A percentile compares a stretch with the other conserved stretches of the same genome.
These are phyloP conservation scores for Waitea zeae DNA, from an alignment of 1,284 basidiomycete genomes.

Conservation along the genomic window DNA sequence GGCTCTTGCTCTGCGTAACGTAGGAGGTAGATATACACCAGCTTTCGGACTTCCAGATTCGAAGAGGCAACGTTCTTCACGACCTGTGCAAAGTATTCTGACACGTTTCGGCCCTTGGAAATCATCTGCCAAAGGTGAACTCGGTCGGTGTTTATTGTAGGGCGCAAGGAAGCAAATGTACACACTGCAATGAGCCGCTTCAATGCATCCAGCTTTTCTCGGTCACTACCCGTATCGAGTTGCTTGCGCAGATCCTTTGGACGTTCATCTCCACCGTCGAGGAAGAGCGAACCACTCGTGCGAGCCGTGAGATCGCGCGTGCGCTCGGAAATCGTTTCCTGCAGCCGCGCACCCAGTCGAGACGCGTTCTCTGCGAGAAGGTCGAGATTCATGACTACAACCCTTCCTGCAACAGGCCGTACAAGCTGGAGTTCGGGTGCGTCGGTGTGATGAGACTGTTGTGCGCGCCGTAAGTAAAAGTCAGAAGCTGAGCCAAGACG, in stretches of 20 bases:
- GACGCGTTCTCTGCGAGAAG: slow-evolving; percentile 66
- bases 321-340: slow-evolving; percentile 63
- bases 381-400: slow-evolving; percentile 47
- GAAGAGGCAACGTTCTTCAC: slow-evolving; percentile 87
- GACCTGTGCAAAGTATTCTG: slow-evolving; percentile 85
- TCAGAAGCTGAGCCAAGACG: too few relatives aligned
- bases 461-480: too few relatives aligned
- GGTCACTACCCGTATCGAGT: slow-evolving; percentile 72
- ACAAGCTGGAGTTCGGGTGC: too few relatives aligned
- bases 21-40: slow-evolving; percentile 94
- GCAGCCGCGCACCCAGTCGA: slow-evolving; percentile 58
- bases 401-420: too few relatives aligned
- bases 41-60: slow-evolving; percentile 88
- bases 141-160: slow-evolving; percentile 2
- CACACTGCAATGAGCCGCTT: slow-evolving; percentile 81
- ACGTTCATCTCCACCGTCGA: slow-evolving; percentile 59
- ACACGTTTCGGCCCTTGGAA: slow-evolving; percentile 83
- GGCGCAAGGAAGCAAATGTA: slow-evolving; percentile 8
- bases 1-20: slow-evolving; percentile 87
- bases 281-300: slow-evolving; percentile 34
- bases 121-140: slow-evolving; percentile 46
- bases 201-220: slow-evolving; percentile 86
- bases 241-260: slow-evolving; percentile 66
- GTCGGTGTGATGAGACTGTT: too few relatives aligned
- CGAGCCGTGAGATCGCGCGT: slow-evolving; percentile 50